Percentiles rank a stretch among this genome's conserved stretches.
Conservation (phyloP, 2,329 filamentous ascomycete genomes). For the Alternaria novae-zelandiae region DNA sequence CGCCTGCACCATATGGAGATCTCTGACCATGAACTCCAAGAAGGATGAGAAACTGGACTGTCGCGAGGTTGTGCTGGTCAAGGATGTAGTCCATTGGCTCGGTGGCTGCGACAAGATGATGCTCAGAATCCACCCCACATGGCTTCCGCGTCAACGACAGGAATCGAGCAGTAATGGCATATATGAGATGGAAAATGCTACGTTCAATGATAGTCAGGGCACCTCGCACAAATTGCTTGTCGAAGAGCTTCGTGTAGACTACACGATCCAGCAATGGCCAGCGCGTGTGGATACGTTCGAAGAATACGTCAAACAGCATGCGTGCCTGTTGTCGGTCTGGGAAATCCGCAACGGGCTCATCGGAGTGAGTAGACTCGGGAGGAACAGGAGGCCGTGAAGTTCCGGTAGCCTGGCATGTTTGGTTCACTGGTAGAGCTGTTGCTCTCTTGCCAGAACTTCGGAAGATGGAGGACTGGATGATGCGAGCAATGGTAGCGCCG, state of each 20-base stretch:
- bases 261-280: conserved; percentile 35
- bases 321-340: conserved; percentile 24
- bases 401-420: neutral
- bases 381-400: conserved; percentile 1
- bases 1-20: conserved; percentile 35
- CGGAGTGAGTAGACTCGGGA: conserved; percentile 7
- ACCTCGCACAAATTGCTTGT: conserved; percentile 26
- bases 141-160: conserved; percentile 33
- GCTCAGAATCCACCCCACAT: conserved; percentile 32
- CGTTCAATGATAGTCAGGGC: conserved; percentile 27
- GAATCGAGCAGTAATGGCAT: conserved; percentile 36
- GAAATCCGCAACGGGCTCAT: conserved; percentile 4
- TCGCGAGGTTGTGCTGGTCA: conserved; percentile 31
- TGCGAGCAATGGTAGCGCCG: conserved; percentile 35
- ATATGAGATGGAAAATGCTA: conserved; percentile 34
- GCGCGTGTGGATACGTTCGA: conserved; percentile 33
- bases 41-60: conserved; percentile 34
- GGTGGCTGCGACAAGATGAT: conserved; percentile 30
- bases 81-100: conserved; percentile 33
- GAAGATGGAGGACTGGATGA: conserved; percentile 36
- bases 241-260: conserved; percentile 28
- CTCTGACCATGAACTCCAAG: conserved; percentile 35
- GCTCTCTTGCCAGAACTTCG: conserved; percentile 12
- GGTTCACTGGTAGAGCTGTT: neutral
- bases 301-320: conserved; percentile 32